These are phyloP conservation scores for Scedosporium minutisporum DNA, from an alignment of 2,329 filamentous ascomycete species.

Conservation along the genomic window DNA sequence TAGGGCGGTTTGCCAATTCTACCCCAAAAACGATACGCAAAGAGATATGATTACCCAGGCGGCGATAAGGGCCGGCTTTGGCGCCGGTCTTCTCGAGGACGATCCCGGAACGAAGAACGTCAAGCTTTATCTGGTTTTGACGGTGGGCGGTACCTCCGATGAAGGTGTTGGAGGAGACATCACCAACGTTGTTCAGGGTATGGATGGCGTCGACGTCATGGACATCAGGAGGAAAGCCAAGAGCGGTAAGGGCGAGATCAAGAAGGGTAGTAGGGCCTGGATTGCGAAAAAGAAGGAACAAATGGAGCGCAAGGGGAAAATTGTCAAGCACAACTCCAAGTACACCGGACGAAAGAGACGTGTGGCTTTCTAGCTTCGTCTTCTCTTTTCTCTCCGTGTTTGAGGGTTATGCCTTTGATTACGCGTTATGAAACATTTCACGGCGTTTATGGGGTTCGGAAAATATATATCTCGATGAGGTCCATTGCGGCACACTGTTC, in stretches of 20 bases:
- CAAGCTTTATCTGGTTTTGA: slow-evolving; percentile 93
- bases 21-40: slow-evolving; percentile 90
- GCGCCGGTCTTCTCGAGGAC: slow-evolving; percentile 88
- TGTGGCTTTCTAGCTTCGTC: slow-evolving; percentile 52
- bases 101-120: slow-evolving; percentile 93
- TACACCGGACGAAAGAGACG: slow-evolving; percentile 88
- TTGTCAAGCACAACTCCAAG: slow-evolving; percentile 85
- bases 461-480: background rate
- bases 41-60: slow-evolving; percentile 85
- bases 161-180: slow-evolving; percentile 62
- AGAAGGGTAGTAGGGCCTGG: slow-evolving; percentile 80
- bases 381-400: background rate
- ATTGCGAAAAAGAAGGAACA: slow-evolving; percentile 82
- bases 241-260: slow-evolving; percentile 41
- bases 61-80: slow-evolving; percentile 88
- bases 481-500: background rate
- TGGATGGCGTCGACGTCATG: slow-evolving; percentile 79
- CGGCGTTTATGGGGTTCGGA: background rate
- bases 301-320: slow-evolving; percentile 88
- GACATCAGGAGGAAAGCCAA: slow-evolving; percentile 50
- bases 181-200: slow-evolving; percentile 76
- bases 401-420: no score
- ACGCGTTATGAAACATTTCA: background rate
- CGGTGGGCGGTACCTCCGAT: slow-evolving; percentile 57
- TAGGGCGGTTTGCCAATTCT: slow-evolving; percentile 92